Base-by-base conservation (phyloP, 2,329 filamentous ascomycete species). In the Penicillium sp. region DNA sequence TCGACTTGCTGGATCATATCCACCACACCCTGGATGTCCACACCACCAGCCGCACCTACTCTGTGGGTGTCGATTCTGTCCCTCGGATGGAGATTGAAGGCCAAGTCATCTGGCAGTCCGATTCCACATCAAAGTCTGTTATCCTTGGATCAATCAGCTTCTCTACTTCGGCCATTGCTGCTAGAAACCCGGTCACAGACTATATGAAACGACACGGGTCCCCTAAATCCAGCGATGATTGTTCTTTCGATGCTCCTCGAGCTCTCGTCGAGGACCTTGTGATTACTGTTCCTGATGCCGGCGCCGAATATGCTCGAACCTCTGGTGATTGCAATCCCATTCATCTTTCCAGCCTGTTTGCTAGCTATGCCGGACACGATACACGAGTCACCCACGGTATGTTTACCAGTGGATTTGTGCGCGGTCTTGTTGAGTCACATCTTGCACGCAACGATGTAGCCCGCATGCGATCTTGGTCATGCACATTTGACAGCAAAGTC, bases 271-370 rank as follows among this genome's bases (percentile, higher is more conserved):
- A 34, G 32, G 14, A 50, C 11, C 29, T 36, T 36, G 5, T 36
- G 13, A n/a, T 44, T 13, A 44, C 91, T 69, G 92, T 93, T 7
- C 93, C 93, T 50, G 87, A 91, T 18, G 95, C 91, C 54, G 97
- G 97, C 76, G 92, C 96, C 79, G 93, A 89, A 22, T 97, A 97
- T 69, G 92, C 93, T 56, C 89, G 91, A 63, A 92, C 97, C 11
- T 97, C 93, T 49, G 92, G 92, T 46, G 93, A 97, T 72, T 97
- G 90, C 83, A 97, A 97, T 76, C 93, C 93, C 13, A 97, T 97
- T 59, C 93, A 97, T 81, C 92, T 97, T 42, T 96, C 92, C 13
- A 87, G 92, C 48, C 89, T 96, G 47, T 97, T 97, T 77, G 89
- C 93, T n/a, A 90, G 85, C 74, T 96, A 97, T 68, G 93, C 93